Evolutionary conservation across 1,284 basidiomycete genomes (phyloP), one percentile per base, ranked within the genome.

Genomic region (Lentinus polychrous): DNA sequence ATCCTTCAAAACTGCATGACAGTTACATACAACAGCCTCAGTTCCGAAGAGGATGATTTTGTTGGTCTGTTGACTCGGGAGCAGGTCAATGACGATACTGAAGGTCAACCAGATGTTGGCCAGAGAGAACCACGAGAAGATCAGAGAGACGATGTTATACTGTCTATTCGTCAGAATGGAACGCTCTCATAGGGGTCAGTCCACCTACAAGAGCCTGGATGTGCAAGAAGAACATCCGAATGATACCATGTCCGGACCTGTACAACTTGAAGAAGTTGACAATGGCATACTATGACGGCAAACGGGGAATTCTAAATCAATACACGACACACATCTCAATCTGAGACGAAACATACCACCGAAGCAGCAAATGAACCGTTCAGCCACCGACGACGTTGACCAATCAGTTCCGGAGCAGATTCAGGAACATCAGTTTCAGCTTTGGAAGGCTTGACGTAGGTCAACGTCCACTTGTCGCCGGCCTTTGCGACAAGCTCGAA

Each of bases 361-460:
- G 92, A 94, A 8, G 94, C 95, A 33, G 94, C 94, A 60, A 98
- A 97, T 10, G 91, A 95, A 52, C 95, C 95, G 62, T 99, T 99
- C 59, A 98, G 66, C 95, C 92, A 96, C 56, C 93, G 85, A 57
- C 92, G 86, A 65, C 92, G 89, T 67, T 99, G 95, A 53, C 92
- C 90, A 66, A 98, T 98, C 47, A 99, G 70, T 63, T 95, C 94
- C 5, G 85, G 80, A 3, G 92, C 94, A 20, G 78, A 75, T 68
- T 97, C 94, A 8, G 92, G 92, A 17, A 94, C 92, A 73, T 94
- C 91, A 0, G 92, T 94, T 69, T 96, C 94, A 11, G 92, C 94
- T 66, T 95, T 96, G 60, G 86, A 89, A 3, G 92, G 91, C 66
- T 97, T 96, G 61, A 97, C 94, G 55, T 97, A 97, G 17, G 88